phyloP scores from a whole-genome alignment of 768 basidiomycete species.

The Mycena venus region DNA sequence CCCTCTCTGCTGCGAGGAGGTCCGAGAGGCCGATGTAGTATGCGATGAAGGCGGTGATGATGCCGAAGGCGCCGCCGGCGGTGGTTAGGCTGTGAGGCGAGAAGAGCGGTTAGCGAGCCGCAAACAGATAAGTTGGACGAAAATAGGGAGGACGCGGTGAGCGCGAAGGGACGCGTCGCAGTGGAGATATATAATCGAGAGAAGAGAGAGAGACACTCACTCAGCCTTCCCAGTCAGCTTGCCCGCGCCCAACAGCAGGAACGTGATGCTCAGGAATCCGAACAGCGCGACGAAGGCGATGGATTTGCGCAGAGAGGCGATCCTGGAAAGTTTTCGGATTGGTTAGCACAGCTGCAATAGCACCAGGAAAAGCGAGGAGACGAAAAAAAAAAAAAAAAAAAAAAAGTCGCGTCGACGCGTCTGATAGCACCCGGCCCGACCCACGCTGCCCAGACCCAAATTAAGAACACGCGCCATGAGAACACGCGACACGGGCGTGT shows the following conservation, averaged over 20 bases:
- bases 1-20: constrained; percentile 45
- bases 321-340: constrained; percentile 9
- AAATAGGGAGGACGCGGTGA: background rate
- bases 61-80: constrained; percentile 47
- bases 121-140: background rate
- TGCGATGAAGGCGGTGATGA: constrained; percentile 47
- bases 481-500: no score
- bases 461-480: no score
- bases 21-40: constrained; percentile 49
- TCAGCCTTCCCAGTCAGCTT: constrained; percentile 32
- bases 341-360: background rate
- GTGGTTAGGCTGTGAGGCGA: constrained; percentile 34
- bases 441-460: no score
- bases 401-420: no score
- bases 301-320: constrained; percentile 39
- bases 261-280: constrained; percentile 32
- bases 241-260: constrained; percentile 30
- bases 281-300: constrained; percentile 39
- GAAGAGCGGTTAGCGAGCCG: background rate
- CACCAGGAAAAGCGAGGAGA: no score
- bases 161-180: background rate
- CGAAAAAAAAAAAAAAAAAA: no score
- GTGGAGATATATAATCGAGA: background rate
- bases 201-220: constrained; percentile 27
- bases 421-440: no score